Base-by-base conservation (phyloP, 2,329 filamentous ascomycete genomes). In the Epichloe elymi region DNA sequence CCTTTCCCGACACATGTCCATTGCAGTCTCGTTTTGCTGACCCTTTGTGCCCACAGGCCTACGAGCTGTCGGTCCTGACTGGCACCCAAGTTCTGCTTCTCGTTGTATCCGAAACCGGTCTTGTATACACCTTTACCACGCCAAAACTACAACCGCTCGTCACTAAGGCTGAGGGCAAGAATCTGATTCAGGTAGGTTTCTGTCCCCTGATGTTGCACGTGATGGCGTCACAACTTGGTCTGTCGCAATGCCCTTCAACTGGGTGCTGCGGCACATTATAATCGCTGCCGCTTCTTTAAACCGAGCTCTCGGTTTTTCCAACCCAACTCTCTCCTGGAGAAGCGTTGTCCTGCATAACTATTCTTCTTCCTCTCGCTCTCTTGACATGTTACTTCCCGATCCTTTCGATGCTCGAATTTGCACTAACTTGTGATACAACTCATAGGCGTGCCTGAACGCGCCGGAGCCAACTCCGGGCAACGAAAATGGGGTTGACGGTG, bases 91-190 rank as follows among this genome's bases (percentile, higher is more conserved):
- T 98, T 47, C 79, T 98, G 35, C 80, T 98, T 39, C 83, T 98
- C 50, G 91, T 97, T 62, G 91, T 97, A 57, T 97, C 91, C 43
- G 91, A 97, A 74, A 97, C 91, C 23, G 91, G 91, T 58, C 82
- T 97, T 36, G 91, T 97, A 62, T 97, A 97, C 72, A 97, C 91
- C 54, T 97, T 97, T 69, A 97, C 91, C 44, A 98, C 93, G 15
- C 93, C 93, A 19, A 98, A 98, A 76, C 82, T 98, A 51, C 93
- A 97, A 73, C 93, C 93, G 56, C 82, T 98, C 50, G 93, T 97
- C 60, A 98, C 93, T 56, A 97, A 97, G 75, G 86, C 93, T 17
- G 93, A 97, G 72, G 93, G 93, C 73, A 98, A 98, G 80, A 98
- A 98, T 68, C 75, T 98, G 58, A 97, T 98, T 60, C 93, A 98